Conservation (phyloP, 2,329 filamentous ascomycete genomes). For the Colletotrichum echinochloae region DNA sequence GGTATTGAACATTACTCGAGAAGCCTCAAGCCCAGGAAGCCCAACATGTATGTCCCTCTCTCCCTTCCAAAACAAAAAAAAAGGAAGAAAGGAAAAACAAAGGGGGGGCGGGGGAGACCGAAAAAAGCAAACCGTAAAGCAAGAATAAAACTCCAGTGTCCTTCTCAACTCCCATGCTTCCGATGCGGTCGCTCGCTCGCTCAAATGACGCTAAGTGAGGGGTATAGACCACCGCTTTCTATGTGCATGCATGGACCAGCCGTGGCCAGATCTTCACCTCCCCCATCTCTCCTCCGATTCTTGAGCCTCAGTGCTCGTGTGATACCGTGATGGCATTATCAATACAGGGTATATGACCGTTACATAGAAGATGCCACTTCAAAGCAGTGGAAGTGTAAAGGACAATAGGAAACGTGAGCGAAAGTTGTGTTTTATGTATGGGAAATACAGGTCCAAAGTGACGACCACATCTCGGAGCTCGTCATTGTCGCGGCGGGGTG, state of each 20-base stretch:
- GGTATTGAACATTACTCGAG: constrained; percentile 35
- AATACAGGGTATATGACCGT: constrained; percentile 37
- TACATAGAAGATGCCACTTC: constrained; percentile 14
- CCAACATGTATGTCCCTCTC: constrained; percentile 6
- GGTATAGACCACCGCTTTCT: constrained; percentile 39
- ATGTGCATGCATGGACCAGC: constrained; percentile 31
- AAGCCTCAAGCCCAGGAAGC: constrained; percentile 19
- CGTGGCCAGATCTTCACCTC: constrained; percentile 6
- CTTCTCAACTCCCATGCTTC: constrained; percentile 33
- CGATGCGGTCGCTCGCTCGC: constrained; percentile 33
- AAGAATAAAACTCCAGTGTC: constrained; percentile 11
- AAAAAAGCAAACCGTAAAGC: neutral
- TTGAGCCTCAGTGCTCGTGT: constrained; percentile 29
- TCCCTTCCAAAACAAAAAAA: constrained; percentile 17
- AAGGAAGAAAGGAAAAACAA: too few relatives aligned
- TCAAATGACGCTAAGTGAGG: constrained; percentile 39
- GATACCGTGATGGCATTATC: constrained; percentile 30
- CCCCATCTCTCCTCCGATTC: constrained; percentile 8
- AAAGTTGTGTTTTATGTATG: constrained; percentile 32
- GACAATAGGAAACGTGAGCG: constrained; percentile 33
- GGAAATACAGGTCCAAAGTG: constrained; percentile 20
- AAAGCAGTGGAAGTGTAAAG: constrained; percentile 7
- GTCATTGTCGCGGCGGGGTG: neutral
- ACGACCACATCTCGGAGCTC: constrained; percentile 7
- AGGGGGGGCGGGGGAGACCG: too few relatives aligned